Conservation (phyloP, 192 early-diverging fungal species). For the Thoreauomyces humboldtii region DNA sequence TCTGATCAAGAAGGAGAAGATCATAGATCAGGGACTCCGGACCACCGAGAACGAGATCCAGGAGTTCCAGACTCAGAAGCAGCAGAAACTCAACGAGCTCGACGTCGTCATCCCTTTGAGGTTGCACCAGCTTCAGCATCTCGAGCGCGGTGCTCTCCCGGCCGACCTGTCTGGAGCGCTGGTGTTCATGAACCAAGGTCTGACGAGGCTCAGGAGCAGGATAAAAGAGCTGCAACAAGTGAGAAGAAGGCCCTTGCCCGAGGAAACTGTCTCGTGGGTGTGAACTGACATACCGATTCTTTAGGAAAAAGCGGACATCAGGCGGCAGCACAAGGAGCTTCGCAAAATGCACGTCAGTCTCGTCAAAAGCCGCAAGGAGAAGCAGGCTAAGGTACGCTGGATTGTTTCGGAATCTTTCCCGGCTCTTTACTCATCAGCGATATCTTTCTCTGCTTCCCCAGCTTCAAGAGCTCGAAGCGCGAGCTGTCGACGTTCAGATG, state of each 20-base stretch:
- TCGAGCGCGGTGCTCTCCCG: slow-evolving; percentile 47
- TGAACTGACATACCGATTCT: not conserved
- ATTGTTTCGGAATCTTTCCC: not conserved
- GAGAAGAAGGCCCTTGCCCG: too few species aligned
- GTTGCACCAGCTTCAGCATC: slow-evolving; percentile 54
- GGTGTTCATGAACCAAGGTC: slow-evolving; percentile 54
- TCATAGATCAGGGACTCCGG: slow-evolving; percentile 48
- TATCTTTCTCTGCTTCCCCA: slow-evolving; percentile 6
- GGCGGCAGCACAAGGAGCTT: slow-evolving; percentile 61
- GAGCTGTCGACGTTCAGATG: slow-evolving; percentile 60
- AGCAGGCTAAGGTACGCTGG: slow-evolving; percentile 42
- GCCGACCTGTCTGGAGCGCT: slow-evolving; percentile 47
- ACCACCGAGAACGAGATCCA: slow-evolving; percentile 59
- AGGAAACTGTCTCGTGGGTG: not conserved
- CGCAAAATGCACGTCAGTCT: slow-evolving; percentile 56
- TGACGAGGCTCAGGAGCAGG: slow-evolving; percentile 43
- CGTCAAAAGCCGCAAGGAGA: slow-evolving; percentile 57
- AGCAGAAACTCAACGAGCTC: slow-evolving; percentile 62
- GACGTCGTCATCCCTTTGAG: slow-evolving; percentile 58
- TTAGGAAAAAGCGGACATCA: slow-evolving; percentile 61
- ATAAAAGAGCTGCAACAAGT: slow-evolving; percentile 62
- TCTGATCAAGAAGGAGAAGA: slow-evolving; percentile 60
- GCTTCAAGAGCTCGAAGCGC: slow-evolving; percentile 50
- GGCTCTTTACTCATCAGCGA: too few species aligned
- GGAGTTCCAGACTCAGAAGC: slow-evolving; percentile 68